Conservation (phyloP, 352 stramenopile species). For the Phytophthora syringae region DNA sequence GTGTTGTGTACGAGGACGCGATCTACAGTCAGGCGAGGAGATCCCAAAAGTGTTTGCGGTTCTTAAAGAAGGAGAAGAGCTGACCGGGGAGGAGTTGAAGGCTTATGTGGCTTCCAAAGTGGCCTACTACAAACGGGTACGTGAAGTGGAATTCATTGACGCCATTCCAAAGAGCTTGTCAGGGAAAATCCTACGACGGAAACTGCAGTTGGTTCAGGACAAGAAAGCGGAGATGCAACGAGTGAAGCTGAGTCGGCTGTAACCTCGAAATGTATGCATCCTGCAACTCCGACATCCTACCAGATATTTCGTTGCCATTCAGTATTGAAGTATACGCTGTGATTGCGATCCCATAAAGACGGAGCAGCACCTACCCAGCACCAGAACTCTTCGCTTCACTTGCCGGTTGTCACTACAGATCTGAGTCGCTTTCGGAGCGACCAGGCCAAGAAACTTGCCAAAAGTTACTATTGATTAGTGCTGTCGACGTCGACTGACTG, state of each 20-base stretch:
- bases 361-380: no score
- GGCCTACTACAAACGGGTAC: slow-evolving; percentile 86
- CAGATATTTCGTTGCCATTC: no score
- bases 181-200: slow-evolving; percentile 93
- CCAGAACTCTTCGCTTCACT: no score
- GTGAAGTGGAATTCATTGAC: slow-evolving; percentile 88
- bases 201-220: slow-evolving; percentile 62
- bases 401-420: no score
- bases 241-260: slow-evolving; percentile 37
- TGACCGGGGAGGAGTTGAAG: slow-evolving; percentile 76
- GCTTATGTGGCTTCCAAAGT: slow-evolving; percentile 85
- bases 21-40: slow-evolving; percentile 75
- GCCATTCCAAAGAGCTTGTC: slow-evolving; percentile 91
- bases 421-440: no score
- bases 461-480: no score
- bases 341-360: no score
- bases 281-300: no score
- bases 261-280: no score
- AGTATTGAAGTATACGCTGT: no score
- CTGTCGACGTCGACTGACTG: no score
- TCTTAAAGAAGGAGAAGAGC: slow-evolving; percentile 47
- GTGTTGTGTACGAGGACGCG: slow-evolving; percentile 56
- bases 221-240: slow-evolving; percentile 33
- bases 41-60: slow-evolving; percentile 93
- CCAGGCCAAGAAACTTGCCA: no score